phyloP scores from a whole-genome alignment of 2,329 filamentous ascomycete species.

The Dactylellina sp. region DNA sequence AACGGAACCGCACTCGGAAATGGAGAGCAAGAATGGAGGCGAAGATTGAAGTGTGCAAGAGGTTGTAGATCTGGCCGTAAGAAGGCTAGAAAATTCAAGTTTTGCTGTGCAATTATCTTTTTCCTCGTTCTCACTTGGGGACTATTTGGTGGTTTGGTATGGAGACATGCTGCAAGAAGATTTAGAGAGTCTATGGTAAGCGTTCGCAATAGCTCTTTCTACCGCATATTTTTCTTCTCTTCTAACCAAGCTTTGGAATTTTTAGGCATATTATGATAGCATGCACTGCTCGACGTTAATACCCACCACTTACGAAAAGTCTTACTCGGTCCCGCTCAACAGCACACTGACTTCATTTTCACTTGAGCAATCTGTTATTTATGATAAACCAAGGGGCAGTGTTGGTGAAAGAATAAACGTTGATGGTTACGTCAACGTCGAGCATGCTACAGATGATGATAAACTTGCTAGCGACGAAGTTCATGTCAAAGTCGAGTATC shows the following conservation, averaged over 20 bases:
- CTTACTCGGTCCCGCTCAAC: conserved; percentile 41
- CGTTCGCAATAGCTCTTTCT: neutral
- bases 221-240: neutral
- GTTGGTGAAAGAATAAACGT: conserved; percentile 30
- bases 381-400: conserved; percentile 16
- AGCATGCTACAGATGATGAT: conserved; percentile 36
- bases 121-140: conserved; percentile 46
- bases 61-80: conserved; percentile 36
- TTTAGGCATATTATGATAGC: conserved; percentile 34
- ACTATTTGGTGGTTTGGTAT: conserved; percentile 48
- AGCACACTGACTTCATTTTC: conserved; percentile 39
- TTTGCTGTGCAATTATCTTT: conserved; percentile 42
- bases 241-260: conserved; percentile 1
- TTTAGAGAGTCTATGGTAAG: conserved; percentile 49
- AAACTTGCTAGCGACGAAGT: conserved; percentile 38
- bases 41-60: conserved; percentile 39
- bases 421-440: conserved; percentile 36
- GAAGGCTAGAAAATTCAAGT: conserved; percentile 53
- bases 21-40: conserved; percentile 22
- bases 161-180: conserved; percentile 21
- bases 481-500: conserved; percentile 41
- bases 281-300: conserved; percentile 20
- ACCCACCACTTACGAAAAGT: conserved; percentile 43
- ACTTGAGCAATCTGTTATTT: conserved; percentile 29
- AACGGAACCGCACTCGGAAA: conserved; percentile 32